Conservation (phyloP, 2,329 filamentous ascomycete species). For the Xylariales sp. region DNA sequence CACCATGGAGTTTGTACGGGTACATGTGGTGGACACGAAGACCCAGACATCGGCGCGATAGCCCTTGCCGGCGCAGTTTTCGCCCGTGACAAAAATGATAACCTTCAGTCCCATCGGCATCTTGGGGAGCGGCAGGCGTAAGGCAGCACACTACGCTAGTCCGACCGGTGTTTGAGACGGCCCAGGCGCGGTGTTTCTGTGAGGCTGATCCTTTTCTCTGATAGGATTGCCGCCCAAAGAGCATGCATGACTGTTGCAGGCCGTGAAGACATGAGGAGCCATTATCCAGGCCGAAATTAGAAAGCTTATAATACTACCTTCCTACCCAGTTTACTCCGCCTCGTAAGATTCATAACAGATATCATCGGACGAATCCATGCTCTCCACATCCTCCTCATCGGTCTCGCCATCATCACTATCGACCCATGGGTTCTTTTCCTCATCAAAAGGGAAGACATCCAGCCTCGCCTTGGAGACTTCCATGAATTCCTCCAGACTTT, state of each 20-base stretch:
- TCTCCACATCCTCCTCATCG: too few relatives aligned
- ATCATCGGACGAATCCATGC: too few relatives aligned
- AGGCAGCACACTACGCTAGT: slow-evolving; percentile 47
- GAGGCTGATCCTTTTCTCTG: too few relatives aligned
- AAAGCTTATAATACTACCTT: too few relatives aligned
- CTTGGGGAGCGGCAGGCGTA: slow-evolving; percentile 51
- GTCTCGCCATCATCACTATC: too few relatives aligned
- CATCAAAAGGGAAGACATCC: slow-evolving; percentile 13
- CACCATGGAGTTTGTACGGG: slow-evolving; percentile 27
- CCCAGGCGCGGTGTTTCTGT: slow-evolving; percentile 41
- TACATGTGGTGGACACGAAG: slow-evolving; percentile 29
- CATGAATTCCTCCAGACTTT: slow-evolving; percentile 15
- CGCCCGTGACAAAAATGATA: slow-evolving; percentile 53
- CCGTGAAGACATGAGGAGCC: too few relatives aligned
- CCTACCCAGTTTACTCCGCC: too few relatives aligned
- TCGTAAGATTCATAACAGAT: too few relatives aligned
- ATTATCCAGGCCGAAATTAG: too few relatives aligned
- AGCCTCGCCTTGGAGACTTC: slow-evolving; percentile 11
- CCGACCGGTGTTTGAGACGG: slow-evolving; percentile 43
- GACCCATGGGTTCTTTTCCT: too few relatives aligned
- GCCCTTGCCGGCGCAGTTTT: slow-evolving; percentile 55
- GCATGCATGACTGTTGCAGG: too few relatives aligned
- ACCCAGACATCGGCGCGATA: slow-evolving; percentile 52
- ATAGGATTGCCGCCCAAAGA: neutral
- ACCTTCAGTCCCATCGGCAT: slow-evolving; percentile 34